These are phyloP conservation scores for Citrus reticulata DNA, from an alignment of 345 rosid genomes.

Conservation along the genomic window DNA sequence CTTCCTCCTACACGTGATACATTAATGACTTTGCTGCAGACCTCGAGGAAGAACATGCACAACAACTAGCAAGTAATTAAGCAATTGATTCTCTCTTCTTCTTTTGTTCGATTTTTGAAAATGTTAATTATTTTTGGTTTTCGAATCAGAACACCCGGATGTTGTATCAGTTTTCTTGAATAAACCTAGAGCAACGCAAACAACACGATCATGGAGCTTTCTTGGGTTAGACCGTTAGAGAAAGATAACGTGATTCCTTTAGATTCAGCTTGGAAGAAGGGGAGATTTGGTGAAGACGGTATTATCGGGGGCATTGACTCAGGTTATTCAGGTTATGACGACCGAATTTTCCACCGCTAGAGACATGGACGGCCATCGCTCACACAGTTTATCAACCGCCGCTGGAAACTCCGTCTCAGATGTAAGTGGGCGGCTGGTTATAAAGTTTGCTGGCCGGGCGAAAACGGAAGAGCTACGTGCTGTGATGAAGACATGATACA, in stretches of 20 bases:
- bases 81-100: no score
- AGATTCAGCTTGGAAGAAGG: conserved; percentile 44
- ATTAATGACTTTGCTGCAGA: conserved; percentile 37
- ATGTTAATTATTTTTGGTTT: no score
- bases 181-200: conserved; percentile 44
- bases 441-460: conserved; percentile 36
- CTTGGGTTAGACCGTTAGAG: conserved; percentile 32
- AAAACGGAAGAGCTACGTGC: conserved; percentile 8
- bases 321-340: conserved; percentile 18
- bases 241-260: conserved; percentile 27
- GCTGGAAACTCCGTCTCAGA: not conserved
- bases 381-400: no score
- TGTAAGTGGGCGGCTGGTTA: conserved; percentile 30
- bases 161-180: conserved; percentile 57
- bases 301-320: conserved; percentile 64
- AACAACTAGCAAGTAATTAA: conserved; percentile 23
- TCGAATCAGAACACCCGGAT: conserved; percentile 45
- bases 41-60: conserved; percentile 25
- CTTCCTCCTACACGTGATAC: conserved; percentile 25
- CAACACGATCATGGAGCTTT: conserved; percentile 67
- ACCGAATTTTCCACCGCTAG: not conserved
- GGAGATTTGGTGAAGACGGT: conserved; percentile 44
- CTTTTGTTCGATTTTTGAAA: no score
- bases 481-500: no score
- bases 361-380: not conserved